These are phyloP conservation scores for Aleurites moluccanus DNA, from an alignment of 441 rosid genomes.

Conservation along the genomic window DNA sequence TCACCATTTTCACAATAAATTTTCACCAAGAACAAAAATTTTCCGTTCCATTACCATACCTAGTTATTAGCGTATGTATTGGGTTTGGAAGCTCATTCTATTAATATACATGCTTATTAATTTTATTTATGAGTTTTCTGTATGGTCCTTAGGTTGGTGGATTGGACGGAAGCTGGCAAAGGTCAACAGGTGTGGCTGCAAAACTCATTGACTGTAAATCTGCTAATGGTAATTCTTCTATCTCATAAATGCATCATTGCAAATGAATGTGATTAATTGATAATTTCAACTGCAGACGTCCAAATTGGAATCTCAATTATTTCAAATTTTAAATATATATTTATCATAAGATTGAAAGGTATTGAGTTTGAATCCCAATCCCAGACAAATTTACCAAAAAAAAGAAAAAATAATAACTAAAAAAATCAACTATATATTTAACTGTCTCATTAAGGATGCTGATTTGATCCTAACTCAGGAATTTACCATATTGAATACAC, in stretches of 20 bases:
- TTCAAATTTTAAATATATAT: background rate
- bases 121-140: background rate
- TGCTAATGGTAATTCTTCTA: constrained; percentile 53
- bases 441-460: background rate
- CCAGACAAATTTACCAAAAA: too few species aligned
- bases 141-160: constrained; percentile 61
- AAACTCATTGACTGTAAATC: constrained; percentile 69
- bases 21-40: too few species aligned
- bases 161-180: constrained; percentile 92
- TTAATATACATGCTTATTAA: background rate
- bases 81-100: background rate
- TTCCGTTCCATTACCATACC: too few species aligned
- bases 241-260: background rate
- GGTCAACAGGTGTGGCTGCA: constrained; percentile 80
- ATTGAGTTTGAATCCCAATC: too few species aligned
- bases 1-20: too few species aligned
- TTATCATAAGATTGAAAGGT: too few species aligned
- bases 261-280: too few species aligned
- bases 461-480: constrained; percentile 36
- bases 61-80: too few species aligned
- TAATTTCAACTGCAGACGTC: background rate
- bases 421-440: too few species aligned
- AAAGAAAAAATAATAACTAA: too few species aligned
- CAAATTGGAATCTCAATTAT: background rate
- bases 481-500: constrained; percentile 89